Evolutionary conservation across 352 stramenopile species (phyloP).

Genomic region (Pythium guiyangense): DNA sequence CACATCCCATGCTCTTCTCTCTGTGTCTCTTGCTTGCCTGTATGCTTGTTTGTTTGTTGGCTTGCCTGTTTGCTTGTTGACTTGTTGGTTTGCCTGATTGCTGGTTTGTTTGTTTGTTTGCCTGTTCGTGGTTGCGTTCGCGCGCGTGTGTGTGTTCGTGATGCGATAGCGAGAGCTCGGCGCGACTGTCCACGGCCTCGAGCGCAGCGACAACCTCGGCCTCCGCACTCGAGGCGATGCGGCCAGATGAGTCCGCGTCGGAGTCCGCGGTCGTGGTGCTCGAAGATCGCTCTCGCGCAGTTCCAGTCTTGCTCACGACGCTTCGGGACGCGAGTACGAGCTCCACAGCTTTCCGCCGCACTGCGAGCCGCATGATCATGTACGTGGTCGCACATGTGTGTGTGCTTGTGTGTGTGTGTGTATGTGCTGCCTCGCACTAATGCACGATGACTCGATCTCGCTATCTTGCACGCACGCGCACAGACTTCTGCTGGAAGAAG

Average conservation of each 20-base stretch:
- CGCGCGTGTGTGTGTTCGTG: no score
- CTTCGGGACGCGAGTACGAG: slow-evolving; percentile 30
- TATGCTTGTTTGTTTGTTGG: no score
- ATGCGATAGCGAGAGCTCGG: slow-evolving; percentile 25
- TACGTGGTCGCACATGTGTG: slow-evolving; percentile 9
- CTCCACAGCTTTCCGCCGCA: slow-evolving; percentile 27
- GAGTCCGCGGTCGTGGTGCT: slow-evolving; percentile 26
- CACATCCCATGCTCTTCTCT: no score
- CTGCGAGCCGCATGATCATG: slow-evolving; percentile 45
- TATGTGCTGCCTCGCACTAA: no score
- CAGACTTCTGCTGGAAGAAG: slow-evolving; percentile 58
- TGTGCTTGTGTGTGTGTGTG: background rate
- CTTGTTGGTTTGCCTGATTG: background rate
- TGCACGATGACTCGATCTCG: no score
- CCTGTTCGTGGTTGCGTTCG: no score
- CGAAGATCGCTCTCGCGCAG: slow-evolving; percentile 35
- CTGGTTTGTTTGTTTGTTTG: no score
- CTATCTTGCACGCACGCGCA: no score
- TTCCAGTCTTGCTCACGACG: slow-evolving; percentile 42
- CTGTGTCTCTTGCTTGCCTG: no score
- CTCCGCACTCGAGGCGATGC: background rate
- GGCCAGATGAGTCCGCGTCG: slow-evolving; percentile 2
- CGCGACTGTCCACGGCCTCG: background rate
- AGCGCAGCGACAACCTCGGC: background rate
- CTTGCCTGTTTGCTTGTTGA: background rate